Evolutionary conservation across 1,139 yeast genomes (phyloP).

Genomic region (Saccharomyces uvarum): DNA sequence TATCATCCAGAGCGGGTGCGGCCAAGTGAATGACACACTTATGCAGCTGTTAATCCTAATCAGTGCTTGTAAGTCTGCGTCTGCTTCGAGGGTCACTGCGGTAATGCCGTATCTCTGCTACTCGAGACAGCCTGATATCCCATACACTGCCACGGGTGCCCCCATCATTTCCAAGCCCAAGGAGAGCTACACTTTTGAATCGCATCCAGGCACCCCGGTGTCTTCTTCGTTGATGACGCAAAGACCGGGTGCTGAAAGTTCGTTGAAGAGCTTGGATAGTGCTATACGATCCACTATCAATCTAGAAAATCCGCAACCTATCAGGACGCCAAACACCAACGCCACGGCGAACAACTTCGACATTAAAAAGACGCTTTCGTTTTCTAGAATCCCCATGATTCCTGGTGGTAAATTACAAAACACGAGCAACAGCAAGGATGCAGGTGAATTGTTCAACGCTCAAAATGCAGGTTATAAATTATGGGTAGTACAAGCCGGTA

Average conservation of each 20-base stretch:
- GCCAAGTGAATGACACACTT: slow-evolving; percentile 84
- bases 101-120: slow-evolving; percentile 93
- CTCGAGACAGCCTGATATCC: slow-evolving; percentile 92
- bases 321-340: slow-evolving; percentile 3
- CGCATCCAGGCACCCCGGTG: slow-evolving; percentile 55
- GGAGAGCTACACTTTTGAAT: slow-evolving; percentile 48
- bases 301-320: slow-evolving; percentile 8
- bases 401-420: slow-evolving; percentile 29
- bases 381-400: slow-evolving; percentile 31
- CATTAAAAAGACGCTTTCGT: slow-evolving; percentile 18
- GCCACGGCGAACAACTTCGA: background rate
- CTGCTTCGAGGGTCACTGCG: slow-evolving; percentile 89
- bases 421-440: slow-evolving; percentile 18
- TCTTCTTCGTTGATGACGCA: slow-evolving; percentile 14
- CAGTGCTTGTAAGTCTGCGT: slow-evolving; percentile 92
- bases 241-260: slow-evolving; percentile 22
- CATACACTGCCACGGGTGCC: slow-evolving; percentile 67
- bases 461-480: slow-evolving; percentile 68
- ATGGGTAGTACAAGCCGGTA: slow-evolving; percentile 96
- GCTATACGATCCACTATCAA: slow-evolving; percentile 18
- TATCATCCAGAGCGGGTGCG: slow-evolving; percentile 62
- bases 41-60: slow-evolving; percentile 82
- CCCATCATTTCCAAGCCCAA: slow-evolving; percentile 43
- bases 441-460: slow-evolving; percentile 29
- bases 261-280: slow-evolving; percentile 17